Conservation (phyloP, 192 early-diverging fungal genomes). For the Backusella tarrabulga region DNA sequence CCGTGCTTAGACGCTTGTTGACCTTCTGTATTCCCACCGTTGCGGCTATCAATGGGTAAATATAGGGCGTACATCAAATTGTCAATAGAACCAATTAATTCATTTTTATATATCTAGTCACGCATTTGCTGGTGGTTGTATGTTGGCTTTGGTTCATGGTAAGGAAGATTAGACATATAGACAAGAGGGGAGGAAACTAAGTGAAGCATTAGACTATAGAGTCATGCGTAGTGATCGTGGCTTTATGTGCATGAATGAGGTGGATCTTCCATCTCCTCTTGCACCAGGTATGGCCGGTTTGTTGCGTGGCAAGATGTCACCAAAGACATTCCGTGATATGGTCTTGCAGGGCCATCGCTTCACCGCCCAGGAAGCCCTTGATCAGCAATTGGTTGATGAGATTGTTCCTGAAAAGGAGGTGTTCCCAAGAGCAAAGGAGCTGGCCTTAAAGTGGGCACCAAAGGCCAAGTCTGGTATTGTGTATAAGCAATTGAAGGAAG, state of each 20-base stretch:
- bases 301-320: slow-evolving; percentile 61
- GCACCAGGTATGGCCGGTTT: slow-evolving; percentile 69
- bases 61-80: background rate
- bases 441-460: slow-evolving; percentile 52
- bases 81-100: background rate
- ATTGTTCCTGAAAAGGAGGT: slow-evolving; percentile 52
- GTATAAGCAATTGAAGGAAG: slow-evolving; percentile 60
- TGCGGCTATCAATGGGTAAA: slow-evolving; percentile 68
- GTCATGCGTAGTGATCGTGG: slow-evolving; percentile 75
- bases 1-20: slow-evolving; percentile 59
- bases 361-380: slow-evolving; percentile 58
- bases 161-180: slow-evolving; percentile 7
- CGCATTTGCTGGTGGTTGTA: slow-evolving; percentile 79
- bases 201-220: slow-evolving; percentile 53
- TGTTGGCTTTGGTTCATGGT: slow-evolving; percentile 55
- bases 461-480: slow-evolving; percentile 56
- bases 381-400: slow-evolving; percentile 56
- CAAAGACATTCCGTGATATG: slow-evolving; percentile 58
- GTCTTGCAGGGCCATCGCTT: slow-evolving; percentile 62
- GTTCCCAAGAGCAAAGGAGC: slow-evolving; percentile 47
- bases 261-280: slow-evolving; percentile 67
- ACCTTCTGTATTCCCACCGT: slow-evolving; percentile 70
- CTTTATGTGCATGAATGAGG: slow-evolving; percentile 78
- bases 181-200: background rate
- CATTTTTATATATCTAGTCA: slow-evolving; percentile 36